phyloP scores from a whole-genome alignment of 495 filamentous ascomycete species.

The Daldinia caldariorum region DNA sequence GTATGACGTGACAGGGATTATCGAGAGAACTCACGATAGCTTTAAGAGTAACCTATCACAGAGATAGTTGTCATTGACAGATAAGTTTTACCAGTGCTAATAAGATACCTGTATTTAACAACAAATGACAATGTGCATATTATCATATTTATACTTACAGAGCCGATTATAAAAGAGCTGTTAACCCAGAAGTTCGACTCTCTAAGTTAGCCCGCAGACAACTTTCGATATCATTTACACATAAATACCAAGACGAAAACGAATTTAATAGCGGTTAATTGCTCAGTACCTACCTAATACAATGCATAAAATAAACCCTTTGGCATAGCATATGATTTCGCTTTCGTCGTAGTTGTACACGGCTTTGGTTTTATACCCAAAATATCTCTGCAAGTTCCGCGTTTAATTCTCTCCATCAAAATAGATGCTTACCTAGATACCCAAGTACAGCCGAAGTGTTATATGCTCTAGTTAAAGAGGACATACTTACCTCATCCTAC shows the following conservation, averaged over 20 bases:
- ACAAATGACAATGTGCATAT: no score
- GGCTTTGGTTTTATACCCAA: neutral
- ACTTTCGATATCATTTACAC: neutral
- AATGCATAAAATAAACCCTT: neutral
- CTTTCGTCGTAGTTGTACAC: neutral
- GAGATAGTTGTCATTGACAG: neutral
- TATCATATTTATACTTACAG: no score
- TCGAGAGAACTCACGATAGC: neutral
- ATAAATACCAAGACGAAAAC: neutral
- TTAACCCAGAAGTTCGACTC: neutral
- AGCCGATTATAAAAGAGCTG: neutral
- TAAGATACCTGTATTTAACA: neutral
- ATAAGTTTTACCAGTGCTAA: neutral
- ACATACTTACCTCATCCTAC: neutral
- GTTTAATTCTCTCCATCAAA: neutral
- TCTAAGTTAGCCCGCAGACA: neutral
- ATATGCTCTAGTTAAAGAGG: neutral
- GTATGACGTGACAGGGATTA: conserved; percentile 25
- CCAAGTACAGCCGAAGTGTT: neutral
- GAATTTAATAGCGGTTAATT: neutral
- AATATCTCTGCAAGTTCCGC: neutral
- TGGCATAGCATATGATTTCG: neutral
- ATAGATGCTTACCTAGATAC: neutral
- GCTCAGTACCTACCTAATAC: no score
- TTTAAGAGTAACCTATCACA: neutral